Conservation (phyloP, 1,284 basidiomycete genomes). For the Heterobasidion parviporum region DNA sequence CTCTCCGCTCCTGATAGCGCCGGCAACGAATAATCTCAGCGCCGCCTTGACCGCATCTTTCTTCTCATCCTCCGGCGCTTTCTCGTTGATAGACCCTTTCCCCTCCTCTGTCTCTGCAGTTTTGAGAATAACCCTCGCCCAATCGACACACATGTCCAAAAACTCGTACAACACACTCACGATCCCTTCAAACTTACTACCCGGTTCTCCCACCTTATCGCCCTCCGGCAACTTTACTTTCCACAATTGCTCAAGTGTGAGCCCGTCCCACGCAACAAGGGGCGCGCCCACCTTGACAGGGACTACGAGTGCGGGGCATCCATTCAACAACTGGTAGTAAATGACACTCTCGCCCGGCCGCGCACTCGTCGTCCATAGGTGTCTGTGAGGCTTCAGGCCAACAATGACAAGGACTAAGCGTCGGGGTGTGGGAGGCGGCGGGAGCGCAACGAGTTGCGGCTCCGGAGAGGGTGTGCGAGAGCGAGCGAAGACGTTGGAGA, state of each 20-base stretch:
- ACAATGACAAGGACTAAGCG: conserved; percentile 47
- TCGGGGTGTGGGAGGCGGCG: conserved; percentile 36
- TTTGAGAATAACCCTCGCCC: conserved; percentile 37
- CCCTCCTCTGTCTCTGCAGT: conserved; percentile 9
- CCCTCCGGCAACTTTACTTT: conserved; percentile 34
- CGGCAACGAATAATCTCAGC: conserved; percentile 41
- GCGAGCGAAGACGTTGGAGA: conserved; percentile 31
- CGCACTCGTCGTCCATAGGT: conserved; percentile 49
- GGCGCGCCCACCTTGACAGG: conserved; percentile 53
- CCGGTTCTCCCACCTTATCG: conserved; percentile 17
- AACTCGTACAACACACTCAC: conserved; percentile 50
- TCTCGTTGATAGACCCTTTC: conserved; percentile 15
- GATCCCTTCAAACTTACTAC: conserved; percentile 40
- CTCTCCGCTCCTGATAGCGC: conserved; percentile 41
- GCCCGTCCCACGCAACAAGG: conserved; percentile 51
- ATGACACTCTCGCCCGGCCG: conserved; percentile 55
- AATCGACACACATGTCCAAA: conserved; percentile 53
- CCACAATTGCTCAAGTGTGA: conserved; percentile 53
- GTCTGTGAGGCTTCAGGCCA: conserved; percentile 52
- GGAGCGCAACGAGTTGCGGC: conserved; percentile 32
- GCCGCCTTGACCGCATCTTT: conserved; percentile 36
- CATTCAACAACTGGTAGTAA: conserved; percentile 52
- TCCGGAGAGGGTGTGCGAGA: conserved; percentile 45
- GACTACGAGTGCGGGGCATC: conserved; percentile 50
- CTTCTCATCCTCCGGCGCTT: conserved; percentile 14